phyloP scores from a whole-genome alignment of 2,329 filamentous ascomycete species.

The Penicillium sumatraense region DNA sequence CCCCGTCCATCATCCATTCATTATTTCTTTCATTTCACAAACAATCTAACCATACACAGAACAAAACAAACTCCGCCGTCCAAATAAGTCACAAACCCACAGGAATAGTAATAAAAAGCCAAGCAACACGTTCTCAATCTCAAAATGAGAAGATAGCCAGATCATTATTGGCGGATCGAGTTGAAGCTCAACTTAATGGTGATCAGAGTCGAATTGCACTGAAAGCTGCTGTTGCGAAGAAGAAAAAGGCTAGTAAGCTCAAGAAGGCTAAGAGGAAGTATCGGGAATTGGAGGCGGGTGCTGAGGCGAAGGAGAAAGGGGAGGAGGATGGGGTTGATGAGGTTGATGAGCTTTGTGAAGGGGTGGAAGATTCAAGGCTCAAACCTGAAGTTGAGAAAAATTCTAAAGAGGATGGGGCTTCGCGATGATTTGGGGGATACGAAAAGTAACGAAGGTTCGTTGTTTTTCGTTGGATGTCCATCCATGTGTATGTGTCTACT shows the following conservation, averaged over 20 bases:
- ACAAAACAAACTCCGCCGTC: constrained; percentile 95
- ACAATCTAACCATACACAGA: too few species aligned
- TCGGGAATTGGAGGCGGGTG: constrained; percentile 38
- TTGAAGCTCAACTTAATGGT: constrained; percentile 78
- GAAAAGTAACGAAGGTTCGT: too few species aligned
- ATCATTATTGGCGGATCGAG: constrained; percentile 72
- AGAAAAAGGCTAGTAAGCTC: too few species aligned
- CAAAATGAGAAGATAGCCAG: constrained; percentile 89
- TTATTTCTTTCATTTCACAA: too few species aligned
- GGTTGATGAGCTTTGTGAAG: too few species aligned
- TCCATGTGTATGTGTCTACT: too few species aligned
- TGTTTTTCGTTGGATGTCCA: too few species aligned
- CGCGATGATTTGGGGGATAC: too few species aligned
- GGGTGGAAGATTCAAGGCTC: background rate
- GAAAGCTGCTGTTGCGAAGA: too few species aligned
- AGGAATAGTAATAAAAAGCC: constrained; percentile 90
- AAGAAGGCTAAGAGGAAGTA: constrained; percentile 53
- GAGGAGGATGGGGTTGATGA: constrained; percentile 16
- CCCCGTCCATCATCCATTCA: too few species aligned
- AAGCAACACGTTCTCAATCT: constrained; percentile 82
- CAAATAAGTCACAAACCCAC: constrained; percentile 90
- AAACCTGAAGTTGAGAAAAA: background rate
- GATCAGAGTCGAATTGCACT: constrained; percentile 69
- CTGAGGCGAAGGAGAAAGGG: constrained; percentile 19
- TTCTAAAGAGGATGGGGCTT: background rate